phyloP scores from a whole-genome alignment of 306 rosid species.

The Pueraria montana region DNA sequence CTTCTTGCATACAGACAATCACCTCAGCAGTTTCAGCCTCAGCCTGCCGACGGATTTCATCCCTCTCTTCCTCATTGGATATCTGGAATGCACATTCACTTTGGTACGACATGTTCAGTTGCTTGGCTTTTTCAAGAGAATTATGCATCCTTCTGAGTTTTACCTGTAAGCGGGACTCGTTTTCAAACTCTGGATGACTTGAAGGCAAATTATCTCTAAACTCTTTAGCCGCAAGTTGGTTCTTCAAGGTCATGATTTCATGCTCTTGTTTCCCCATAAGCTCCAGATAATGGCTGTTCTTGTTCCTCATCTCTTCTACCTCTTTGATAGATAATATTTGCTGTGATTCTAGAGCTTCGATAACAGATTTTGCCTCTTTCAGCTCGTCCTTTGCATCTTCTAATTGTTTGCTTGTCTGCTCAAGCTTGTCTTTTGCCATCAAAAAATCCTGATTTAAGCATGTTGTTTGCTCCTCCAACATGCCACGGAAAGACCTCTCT shows the following conservation, averaged over 20 bases:
- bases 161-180: slow-evolving; percentile 59
- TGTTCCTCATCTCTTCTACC: slow-evolving; percentile 75
- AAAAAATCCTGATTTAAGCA: slow-evolving; percentile 67
- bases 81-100: slow-evolving; percentile 80
- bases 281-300: slow-evolving; percentile 57
- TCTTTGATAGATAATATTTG: slow-evolving; percentile 79
- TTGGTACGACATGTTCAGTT: slow-evolving; percentile 75
- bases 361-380: slow-evolving; percentile 70
- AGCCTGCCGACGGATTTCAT: slow-evolving; percentile 79
- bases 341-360: slow-evolving; percentile 87
- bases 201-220: slow-evolving; percentile 55
- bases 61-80: slow-evolving; percentile 91
- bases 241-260: slow-evolving; percentile 73
- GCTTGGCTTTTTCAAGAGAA: slow-evolving; percentile 94
- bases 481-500: slow-evolving; percentile 65
- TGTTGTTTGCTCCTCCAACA: slow-evolving; percentile 64
- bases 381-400: slow-evolving; percentile 65
- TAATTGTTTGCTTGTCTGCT: slow-evolving; percentile 55
- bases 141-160: slow-evolving; percentile 84
- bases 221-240: slow-evolving; percentile 62
- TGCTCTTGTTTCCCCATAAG: slow-evolving; percentile 68
- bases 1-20: slow-evolving; percentile 96
- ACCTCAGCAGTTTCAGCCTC: slow-evolving; percentile 98
- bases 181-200: slow-evolving; percentile 51
- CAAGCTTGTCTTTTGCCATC: slow-evolving; percentile 56